These are phyloP conservation scores for Colletotrichum sp. DNA, from an alignment of 2,329 filamentous ascomycete species.

Conservation along the genomic window DNA sequence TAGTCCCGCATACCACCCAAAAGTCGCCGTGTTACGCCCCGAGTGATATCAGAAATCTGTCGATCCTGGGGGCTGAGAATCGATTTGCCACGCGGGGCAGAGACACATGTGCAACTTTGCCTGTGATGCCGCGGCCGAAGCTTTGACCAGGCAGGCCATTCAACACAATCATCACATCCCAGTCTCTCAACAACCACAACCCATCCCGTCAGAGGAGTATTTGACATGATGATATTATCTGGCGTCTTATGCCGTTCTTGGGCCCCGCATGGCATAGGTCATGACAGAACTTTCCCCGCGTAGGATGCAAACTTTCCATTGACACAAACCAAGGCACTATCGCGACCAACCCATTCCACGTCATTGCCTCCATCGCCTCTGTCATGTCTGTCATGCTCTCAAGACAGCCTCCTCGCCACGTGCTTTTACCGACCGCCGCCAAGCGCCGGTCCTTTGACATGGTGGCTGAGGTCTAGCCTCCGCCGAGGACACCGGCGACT, in stretches of 20 bases:
- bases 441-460: not conserved
- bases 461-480: not conserved
- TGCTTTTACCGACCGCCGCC: not conserved
- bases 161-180: not conserved
- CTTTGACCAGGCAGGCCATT: not conserved
- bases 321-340: not conserved
- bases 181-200: not conserved
- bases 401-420: not conserved
- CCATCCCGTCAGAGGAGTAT: not conserved
- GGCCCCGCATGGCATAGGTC: not conserved
- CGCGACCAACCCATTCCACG: not conserved
- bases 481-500: not conserved
- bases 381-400: not conserved
- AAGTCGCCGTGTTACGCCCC: not conserved
- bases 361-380: not conserved
- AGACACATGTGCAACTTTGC: not conserved
- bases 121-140: slow-evolving; percentile 16
- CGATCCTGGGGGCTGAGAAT: not conserved
- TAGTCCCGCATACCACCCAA: not conserved
- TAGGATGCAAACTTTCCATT: not conserved
- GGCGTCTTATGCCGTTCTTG: not conserved
- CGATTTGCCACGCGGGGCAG: not conserved
- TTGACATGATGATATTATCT: not conserved
- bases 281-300: slow-evolving; percentile 11
- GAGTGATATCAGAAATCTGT: not conserved